Evolutionary conservation across 164 flowering plant genomes (phyloP).

Genomic region (Berberis thunbergii): DNA sequence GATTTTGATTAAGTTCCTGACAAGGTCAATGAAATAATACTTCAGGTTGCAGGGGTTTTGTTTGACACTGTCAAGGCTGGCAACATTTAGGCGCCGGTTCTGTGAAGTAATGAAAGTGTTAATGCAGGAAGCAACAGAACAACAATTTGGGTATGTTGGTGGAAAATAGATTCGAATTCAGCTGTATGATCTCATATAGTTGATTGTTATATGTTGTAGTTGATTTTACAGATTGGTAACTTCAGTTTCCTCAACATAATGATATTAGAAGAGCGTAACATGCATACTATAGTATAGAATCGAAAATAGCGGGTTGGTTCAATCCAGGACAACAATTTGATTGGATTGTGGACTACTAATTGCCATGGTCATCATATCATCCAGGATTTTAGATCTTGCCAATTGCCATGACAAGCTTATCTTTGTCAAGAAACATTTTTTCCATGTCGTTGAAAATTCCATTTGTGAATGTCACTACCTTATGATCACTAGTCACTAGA

Average conservation of each 20-base stretch:
- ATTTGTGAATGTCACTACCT: too few relatives aligned
- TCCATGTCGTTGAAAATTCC: too few relatives aligned
- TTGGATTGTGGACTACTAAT: too few relatives aligned
- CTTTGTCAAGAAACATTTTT: too few relatives aligned
- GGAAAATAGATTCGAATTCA: not conserved
- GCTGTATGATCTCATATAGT: not conserved
- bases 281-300: too few relatives aligned
- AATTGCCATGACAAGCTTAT: too few relatives aligned
- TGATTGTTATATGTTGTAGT: not conserved
- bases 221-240: not conserved
- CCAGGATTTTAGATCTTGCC: too few relatives aligned
- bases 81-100: conserved; percentile 28
- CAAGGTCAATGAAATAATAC: not conserved
- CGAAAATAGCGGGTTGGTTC: too few relatives aligned
- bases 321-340: too few relatives aligned
- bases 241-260: not conserved
- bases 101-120: conserved; percentile 17
- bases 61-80: conserved; percentile 26
- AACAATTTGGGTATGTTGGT: conserved; percentile 5
- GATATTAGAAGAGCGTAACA: too few relatives aligned
- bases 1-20: not conserved
- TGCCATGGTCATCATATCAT: too few relatives aligned
- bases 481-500: too few relatives aligned
- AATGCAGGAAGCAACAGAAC: conserved; percentile 15
- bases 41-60: conserved; percentile 31